Conservation (phyloP, 495 filamentous ascomycete species). For the Amniculicola lignicola region DNA sequence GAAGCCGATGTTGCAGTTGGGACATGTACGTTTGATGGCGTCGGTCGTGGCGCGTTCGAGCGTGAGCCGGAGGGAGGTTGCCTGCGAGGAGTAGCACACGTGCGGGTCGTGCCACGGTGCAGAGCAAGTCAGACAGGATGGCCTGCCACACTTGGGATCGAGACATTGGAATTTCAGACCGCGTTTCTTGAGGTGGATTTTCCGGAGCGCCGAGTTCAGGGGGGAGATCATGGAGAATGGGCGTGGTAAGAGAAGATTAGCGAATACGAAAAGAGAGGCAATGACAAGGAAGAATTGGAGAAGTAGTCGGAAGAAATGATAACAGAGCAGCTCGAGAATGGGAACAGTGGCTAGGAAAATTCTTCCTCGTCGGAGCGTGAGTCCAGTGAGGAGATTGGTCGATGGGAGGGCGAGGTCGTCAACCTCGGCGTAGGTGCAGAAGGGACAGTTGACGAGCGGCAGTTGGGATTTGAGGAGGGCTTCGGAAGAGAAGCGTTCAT, state of each 20-base stretch:
- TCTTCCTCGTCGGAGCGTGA: constrained; percentile 35
- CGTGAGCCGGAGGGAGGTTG: constrained; percentile 73
- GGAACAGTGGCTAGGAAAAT: constrained; percentile 18
- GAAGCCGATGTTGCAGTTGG: constrained; percentile 81
- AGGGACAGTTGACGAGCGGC: constrained; percentile 81
- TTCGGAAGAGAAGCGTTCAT: constrained; percentile 72
- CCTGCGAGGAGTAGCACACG: constrained; percentile 60
- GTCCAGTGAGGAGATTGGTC: constrained; percentile 37
- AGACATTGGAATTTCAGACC: constrained; percentile 73
- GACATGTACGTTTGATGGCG: constrained; percentile 93
- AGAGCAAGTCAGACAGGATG: constrained; percentile 74
- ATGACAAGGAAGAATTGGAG: constrained; percentile 50
- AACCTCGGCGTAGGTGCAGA: constrained; percentile 85
- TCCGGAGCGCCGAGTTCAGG: constrained; percentile 56
- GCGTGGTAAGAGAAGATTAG: constrained; percentile 42
- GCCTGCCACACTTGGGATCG: constrained; percentile 59
- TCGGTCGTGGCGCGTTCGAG: constrained; percentile 88
- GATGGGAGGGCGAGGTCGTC: constrained; percentile 65
- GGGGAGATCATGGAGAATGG: constrained; percentile 39
- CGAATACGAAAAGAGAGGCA: constrained; percentile 35
- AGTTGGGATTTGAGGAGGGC: constrained; percentile 65
- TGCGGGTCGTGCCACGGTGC: constrained; percentile 67
- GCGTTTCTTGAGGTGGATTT: constrained; percentile 60
- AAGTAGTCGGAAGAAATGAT: constrained; percentile 43
- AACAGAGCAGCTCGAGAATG: constrained; percentile 40